Evolutionary conservation across 768 basidiomycete genomes (phyloP), one percentile per base, ranked within the genome.

Genomic region (Mycena chlorophos): DNA sequence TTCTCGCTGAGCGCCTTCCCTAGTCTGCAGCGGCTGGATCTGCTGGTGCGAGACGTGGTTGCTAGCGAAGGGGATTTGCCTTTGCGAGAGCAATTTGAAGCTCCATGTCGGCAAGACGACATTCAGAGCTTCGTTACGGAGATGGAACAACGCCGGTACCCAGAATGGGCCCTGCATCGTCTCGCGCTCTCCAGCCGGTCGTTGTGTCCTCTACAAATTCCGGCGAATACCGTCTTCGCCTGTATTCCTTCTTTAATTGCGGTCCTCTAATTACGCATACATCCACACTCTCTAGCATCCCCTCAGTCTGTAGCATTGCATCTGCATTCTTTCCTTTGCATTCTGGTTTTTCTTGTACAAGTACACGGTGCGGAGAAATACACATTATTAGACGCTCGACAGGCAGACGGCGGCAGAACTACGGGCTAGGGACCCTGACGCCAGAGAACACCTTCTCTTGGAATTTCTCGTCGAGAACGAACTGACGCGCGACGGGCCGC

Each of bases 41-140:
- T 80, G 30, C 62, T 74, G 25, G 74, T 77, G 2, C 68, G 68
- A 45, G 72, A 76, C 26, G 69, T 79, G 38, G 66, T 73, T 2
- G 74, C 74, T 6, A 48, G 52, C 49, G 59, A 63, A 13, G 61
- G 62, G 29, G 68, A 67, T 8, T 25, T 51, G 5, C 55, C 59
- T 3, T 29, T 64, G 6, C n/a, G n/a, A n/a, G n/a, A n/a, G n/a
- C 57, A 54, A 20, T 51, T 42, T 52, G 51, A 42, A 37, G 52
- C 38, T 17, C 42, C 42, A 16, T 56, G 59, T 43, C 67, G 68
- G 52, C 57, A 61, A 20, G 63, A 63, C 14, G 53, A 39, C 52
- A 70, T 74, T 34, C 72, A 70, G 27, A 60, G 68, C 12, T 77
- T 77, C 55, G 62, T 75, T 51, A 50, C 49, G 27, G 66, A 69